phyloP scores from a whole-genome alignment of 768 basidiomycete genomes.

The Phylloporus arenicola region DNA sequence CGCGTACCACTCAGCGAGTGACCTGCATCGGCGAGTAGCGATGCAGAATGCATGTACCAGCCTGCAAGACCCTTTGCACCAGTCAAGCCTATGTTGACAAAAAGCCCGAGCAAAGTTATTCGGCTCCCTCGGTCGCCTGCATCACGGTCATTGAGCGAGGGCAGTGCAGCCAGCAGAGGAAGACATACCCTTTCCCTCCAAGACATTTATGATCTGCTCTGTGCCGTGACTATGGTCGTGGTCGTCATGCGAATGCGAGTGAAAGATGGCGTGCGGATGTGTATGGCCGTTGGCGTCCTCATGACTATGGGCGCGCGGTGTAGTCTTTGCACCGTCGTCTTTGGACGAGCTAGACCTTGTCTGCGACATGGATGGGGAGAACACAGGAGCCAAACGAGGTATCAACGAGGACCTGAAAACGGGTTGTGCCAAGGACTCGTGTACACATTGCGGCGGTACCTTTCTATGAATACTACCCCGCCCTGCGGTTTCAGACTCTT shows the following conservation, averaged over 20 bases:
- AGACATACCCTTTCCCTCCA: slow-evolving; percentile 57
- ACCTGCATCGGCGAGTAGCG: slow-evolving; percentile 88
- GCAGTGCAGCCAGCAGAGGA: neutral
- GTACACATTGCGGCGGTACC: slow-evolving; percentile 6
- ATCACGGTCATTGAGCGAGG: neutral
- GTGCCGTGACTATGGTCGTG: slow-evolving; percentile 56
- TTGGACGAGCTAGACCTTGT: slow-evolving; percentile 17
- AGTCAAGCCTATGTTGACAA: slow-evolving; percentile 78
- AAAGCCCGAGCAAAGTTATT: slow-evolving; percentile 81
- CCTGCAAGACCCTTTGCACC: slow-evolving; percentile 83
- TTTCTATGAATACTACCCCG: slow-evolving; percentile 6
- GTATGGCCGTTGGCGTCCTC: slow-evolving; percentile 34
- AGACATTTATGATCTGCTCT: slow-evolving; percentile 61
- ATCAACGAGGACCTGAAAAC: slow-evolving; percentile 11
- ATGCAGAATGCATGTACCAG: slow-evolving; percentile 85
- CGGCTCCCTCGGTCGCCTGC: slow-evolving; percentile 75
- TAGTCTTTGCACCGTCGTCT: slow-evolving; percentile 17
- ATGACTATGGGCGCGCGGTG: slow-evolving; percentile 24
- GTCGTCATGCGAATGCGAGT: slow-evolving; percentile 60
- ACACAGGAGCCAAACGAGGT: neutral
- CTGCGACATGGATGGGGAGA: slow-evolving; percentile 18
- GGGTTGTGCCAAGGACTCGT: slow-evolving; percentile 7
- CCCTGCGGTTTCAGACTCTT: neutral
- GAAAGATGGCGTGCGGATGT: slow-evolving; percentile 62
- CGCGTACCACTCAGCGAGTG: slow-evolving; percentile 81